Base-by-base conservation (phyloP, 148 eudicot species). In the Rhododendron williamsianum region DNA sequence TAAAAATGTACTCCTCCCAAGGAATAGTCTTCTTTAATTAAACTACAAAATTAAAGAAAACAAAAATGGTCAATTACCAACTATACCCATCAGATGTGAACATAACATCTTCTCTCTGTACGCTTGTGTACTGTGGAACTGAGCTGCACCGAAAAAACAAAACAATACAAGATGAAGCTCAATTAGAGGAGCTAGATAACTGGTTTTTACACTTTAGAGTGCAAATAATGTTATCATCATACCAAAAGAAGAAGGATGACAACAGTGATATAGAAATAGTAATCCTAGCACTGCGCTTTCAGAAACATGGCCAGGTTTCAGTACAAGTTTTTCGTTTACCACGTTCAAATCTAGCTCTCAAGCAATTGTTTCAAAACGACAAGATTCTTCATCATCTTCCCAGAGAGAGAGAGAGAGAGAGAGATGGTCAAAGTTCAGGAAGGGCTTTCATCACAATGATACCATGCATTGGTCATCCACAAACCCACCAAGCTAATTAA, bases 91-190 rank as follows among this genome's bases (percentile, higher is more conserved):
- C 78, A 74, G 78, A 74, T 38, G n/a, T 74, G 78, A 74, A 74
- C 78, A 74, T 19, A 36, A 8, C 72, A 30, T 83, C 67, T 80
- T 43, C 4, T 82, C 85, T 33, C 43, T 83, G 83, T 82, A 80
- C 67, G 85, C 89, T 87, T 74, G 87, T 84, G 45, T 36, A 35
- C 11, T 35, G 81, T 69, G 33, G 60, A 82, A 58, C 35, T 78
- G 73, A 83, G 78, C 88, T 87, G 88, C 83, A 83, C 46, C 76
- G 41, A 56, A 25, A 51, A 80, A 67, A n/a, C 30, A 25, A 58
- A 19, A 58, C 65, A 58, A 19, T 5, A 7, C 79, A 76, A 76
- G 18, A 7, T 9, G 43, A 33, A 73, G 43, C 77, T 35, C 38
- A 30, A 73, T 30, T 73, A 73, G 23, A 15, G 43, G 41, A 12